phyloP scores from a whole-genome alignment of 108 stramenopile genomes.

The Pinguiococcus pyrenoidosus region DNA sequence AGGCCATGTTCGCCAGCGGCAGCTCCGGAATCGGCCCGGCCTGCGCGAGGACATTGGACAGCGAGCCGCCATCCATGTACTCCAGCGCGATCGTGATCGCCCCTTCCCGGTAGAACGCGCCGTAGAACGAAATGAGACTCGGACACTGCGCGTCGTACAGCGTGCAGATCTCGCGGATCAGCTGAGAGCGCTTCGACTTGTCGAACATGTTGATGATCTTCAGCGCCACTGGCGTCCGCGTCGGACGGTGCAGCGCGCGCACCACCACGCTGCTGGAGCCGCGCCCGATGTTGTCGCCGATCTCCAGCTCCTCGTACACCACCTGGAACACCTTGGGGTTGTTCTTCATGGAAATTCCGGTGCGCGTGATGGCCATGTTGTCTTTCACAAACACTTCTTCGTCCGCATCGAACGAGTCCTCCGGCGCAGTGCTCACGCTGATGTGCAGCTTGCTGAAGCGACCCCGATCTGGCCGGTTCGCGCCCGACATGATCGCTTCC shows the following conservation, averaged over 20 bases:
- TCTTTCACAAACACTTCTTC: conserved; percentile 11
- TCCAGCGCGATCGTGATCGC: conserved; percentile 47
- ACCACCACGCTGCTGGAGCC: conserved; percentile 31
- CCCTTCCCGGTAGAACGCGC: conserved; percentile 47
- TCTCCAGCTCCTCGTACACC: conserved; percentile 34
- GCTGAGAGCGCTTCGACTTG: conserved; percentile 31
- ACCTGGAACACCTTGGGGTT: conserved; percentile 19
- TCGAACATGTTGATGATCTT: conserved; percentile 50
- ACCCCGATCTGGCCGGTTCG: too few species aligned
- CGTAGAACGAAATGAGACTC: conserved; percentile 39
- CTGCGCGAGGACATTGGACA: conserved; percentile 26
- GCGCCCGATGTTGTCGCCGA: conserved; percentile 36
- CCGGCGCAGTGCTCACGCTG: too few species aligned
- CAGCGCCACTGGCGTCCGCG: conserved; percentile 26
- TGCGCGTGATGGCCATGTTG: conserved; percentile 5
- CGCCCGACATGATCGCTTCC: too few species aligned
- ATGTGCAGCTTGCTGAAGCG: too few species aligned
- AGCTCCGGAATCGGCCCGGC: conserved; percentile 37
- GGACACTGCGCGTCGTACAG: conserved; percentile 42
- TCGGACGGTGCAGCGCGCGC: conserved; percentile 20
- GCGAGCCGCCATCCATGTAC: conserved; percentile 45
- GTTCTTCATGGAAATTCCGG: conserved; percentile 9
- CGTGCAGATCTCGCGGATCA: conserved; percentile 42
- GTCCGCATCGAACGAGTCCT: conserved; percentile 11
- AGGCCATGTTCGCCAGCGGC: conserved; percentile 33